Evolutionary conservation across 306 rosid genomes (phyloP), one percentile per base, ranked within the genome.

Genomic region (Vigna hirtella): DNA sequence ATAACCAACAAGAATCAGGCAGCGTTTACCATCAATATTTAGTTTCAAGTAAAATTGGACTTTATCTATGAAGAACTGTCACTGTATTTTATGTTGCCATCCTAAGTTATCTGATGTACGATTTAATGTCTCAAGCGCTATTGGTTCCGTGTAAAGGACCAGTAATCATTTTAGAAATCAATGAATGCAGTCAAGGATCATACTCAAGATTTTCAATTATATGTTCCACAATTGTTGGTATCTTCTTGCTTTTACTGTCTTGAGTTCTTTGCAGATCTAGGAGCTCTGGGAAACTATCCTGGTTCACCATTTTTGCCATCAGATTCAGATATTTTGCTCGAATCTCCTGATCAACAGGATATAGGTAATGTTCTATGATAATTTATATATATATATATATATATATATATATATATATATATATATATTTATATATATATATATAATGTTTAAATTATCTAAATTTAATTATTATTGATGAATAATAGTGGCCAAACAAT

Each of bases 251-350:
- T 66, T 47, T 42, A 43, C 65, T 40, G 42, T 74, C 40, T 80
- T 77, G 38, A 77, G 36, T 63, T 55, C 30, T 66, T 69, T 86
- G 88, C 98, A 96, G 99, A 96, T 87, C 88, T 96, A 77, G 99
- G 97, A 85, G 94, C 96, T 76, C 77, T 93, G 55, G 99, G 94
- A 74, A 96, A 91, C 88, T 93, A 93, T 80, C 89, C 97, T 9
- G 96, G 98, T 67, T 96, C 99, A 20, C 97, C 99, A 45, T 96
- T 96, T 87, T 85, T 96, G 81, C 93, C 93, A 14, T 96, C 97
- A 15, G 98, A 93, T 85, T 91, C 98, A 16, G 99, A 96, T 76
- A 90, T 95, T 71, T 88, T 93, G 83, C 92, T 93, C 6, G 96
- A 95, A 74, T 95, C 99, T 56, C 92, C 98, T 3, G 98, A 93